Evolutionary conservation across 371 early-diverging fungal species (phyloP).

Genomic region (Mucor lusitanicus): DNA sequence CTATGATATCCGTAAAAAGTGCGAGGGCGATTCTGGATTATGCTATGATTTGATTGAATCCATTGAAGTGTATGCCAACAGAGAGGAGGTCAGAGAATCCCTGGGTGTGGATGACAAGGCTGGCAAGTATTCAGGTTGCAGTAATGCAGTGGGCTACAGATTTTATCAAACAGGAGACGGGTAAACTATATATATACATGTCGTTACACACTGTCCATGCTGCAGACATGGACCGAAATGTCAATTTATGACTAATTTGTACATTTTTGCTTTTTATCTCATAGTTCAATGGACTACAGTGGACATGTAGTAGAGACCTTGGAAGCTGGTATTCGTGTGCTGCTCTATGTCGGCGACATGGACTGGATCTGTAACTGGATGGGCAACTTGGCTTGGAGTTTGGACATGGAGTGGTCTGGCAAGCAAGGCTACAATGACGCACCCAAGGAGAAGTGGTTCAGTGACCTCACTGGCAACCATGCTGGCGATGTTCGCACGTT

Average conservation of each 20-base stretch:
- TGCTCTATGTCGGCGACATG: constrained; percentile 71
- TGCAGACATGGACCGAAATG: constrained; percentile 4
- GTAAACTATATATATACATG: constrained; percentile 52
- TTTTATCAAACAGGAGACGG: constrained; percentile 80
- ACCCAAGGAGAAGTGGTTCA: constrained; percentile 51
- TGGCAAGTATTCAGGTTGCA: constrained; percentile 72
- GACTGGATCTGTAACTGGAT: constrained; percentile 44
- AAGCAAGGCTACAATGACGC: constrained; percentile 62
- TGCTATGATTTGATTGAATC: constrained; percentile 79
- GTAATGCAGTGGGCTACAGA: constrained; percentile 67
- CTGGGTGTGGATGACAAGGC: constrained; percentile 66
- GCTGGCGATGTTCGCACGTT: constrained; percentile 74
- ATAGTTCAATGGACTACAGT: constrained; percentile 10
- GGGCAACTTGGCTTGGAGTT: constrained; percentile 87
- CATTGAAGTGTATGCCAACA: constrained; percentile 76
- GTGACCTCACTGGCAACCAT: constrained; percentile 29
- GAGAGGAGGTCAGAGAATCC: constrained; percentile 65
- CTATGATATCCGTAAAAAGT: constrained; percentile 76
- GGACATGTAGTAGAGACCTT: constrained; percentile 47
- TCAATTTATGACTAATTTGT: constrained; percentile 17
- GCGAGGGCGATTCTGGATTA: constrained; percentile 57
- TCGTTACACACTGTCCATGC: background rate
- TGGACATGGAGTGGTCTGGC: constrained; percentile 80
- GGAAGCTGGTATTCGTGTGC: constrained; percentile 68
- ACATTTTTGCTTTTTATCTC: background rate